Conservation (phyloP, 768 basidiomycete species). For the Mrakia blollopis region DNA sequence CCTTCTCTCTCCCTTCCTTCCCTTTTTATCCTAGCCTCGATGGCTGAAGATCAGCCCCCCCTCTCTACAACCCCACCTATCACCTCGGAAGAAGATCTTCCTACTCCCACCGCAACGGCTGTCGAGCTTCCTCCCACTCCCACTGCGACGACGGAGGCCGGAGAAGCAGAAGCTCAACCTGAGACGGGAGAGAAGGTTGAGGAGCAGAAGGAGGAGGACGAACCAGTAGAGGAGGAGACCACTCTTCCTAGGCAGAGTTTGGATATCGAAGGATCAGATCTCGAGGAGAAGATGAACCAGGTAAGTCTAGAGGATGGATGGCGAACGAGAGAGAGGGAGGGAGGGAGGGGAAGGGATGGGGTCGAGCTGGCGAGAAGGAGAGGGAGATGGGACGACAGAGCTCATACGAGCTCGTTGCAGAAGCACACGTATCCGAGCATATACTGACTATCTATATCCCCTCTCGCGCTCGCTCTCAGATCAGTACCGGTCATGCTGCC, state of each 20-base stretch:
- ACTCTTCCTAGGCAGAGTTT: not conserved
- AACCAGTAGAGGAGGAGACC: not conserved
- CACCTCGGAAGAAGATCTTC: no score
- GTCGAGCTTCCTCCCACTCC: no score
- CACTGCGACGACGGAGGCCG: no score
- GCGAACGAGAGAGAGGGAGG: not conserved
- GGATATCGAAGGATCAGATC: conserved; percentile 9
- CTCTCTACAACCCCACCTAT: no score
- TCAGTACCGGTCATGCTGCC: not conserved
- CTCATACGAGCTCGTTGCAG: not conserved
- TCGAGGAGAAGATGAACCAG: conserved; percentile 16
- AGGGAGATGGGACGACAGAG: not conserved
- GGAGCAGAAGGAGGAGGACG: not conserved
- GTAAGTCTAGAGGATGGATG: not conserved
- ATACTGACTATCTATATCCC: not conserved
- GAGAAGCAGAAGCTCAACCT: no score
- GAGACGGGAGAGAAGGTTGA: not conserved
- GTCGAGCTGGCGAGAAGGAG: not conserved
- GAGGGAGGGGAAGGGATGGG: not conserved
- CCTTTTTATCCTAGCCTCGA: no score
- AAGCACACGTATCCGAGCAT: no score
- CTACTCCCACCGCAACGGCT: no score
- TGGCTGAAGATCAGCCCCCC: no score
- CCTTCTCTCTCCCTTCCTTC: no score
- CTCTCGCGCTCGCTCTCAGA: not conserved